Percentiles rank a stretch among this genome's conserved stretches.
These are phyloP conservation scores for Aspergillus flavus DNA, from an alignment of 2,329 filamentous ascomycete species.

Conservation along the genomic window DNA sequence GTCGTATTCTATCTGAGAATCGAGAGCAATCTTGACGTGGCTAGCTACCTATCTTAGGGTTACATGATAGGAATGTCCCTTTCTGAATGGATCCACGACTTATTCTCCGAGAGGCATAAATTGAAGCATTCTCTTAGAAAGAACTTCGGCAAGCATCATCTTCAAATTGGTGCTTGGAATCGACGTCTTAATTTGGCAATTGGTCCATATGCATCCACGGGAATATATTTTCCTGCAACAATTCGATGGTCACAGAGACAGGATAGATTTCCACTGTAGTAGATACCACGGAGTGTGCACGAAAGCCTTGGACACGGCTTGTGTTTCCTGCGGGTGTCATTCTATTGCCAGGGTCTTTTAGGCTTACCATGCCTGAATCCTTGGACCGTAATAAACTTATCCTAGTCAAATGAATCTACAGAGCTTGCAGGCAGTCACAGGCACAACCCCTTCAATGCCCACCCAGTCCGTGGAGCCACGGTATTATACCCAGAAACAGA, in stretches of 20 bases:
- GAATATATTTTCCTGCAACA: not conserved
- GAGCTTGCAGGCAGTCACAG: constrained; percentile 8
- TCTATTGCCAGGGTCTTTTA: constrained; percentile 5
- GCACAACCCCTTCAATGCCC: constrained; percentile 11
- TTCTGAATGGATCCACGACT: not conserved
- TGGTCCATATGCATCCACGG: not conserved
- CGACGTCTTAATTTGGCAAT: not conserved
- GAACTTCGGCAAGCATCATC: not conserved
- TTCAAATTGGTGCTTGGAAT: not conserved
- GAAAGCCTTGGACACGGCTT: constrained; percentile 10
- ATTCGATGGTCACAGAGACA: not conserved
- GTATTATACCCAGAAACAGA: constrained; percentile 31
- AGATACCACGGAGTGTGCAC: not conserved
- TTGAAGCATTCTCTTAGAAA: not conserved
- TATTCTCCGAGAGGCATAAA: not conserved
- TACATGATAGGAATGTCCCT: not conserved
- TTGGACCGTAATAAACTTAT: constrained; percentile 6
- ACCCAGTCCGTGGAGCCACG: constrained; percentile 36
- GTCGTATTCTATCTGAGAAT: not conserved
- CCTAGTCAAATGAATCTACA: constrained; percentile 6
- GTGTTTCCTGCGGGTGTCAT: constrained; percentile 18
- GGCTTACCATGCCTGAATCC: constrained; percentile 14
- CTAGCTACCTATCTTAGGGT: not conserved
- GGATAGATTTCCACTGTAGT: not conserved
- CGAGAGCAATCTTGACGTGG: not conserved